A percentile compares a stretch with the other conserved stretches of the same genome.
Evolutionary conservation across 2,329 filamentous ascomycete genomes (phyloP).

Genomic region (Fusarium sp.): DNA sequence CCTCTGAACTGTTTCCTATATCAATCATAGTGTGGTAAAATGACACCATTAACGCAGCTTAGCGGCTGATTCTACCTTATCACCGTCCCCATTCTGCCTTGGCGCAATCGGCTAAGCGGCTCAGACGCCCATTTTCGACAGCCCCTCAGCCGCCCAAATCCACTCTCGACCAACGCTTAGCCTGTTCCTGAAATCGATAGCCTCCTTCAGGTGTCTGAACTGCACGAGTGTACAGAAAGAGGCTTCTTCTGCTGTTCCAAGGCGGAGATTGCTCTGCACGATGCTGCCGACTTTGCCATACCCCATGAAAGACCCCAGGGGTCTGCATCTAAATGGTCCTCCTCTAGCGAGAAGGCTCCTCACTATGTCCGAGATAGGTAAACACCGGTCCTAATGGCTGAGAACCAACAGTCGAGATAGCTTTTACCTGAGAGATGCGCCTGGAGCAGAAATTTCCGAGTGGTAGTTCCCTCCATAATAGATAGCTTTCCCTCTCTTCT

Average conservation of each 20-base stretch:
- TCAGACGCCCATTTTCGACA: slow-evolving; percentile 26
- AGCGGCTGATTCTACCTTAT: slow-evolving; percentile 1
- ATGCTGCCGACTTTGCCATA: slow-evolving; percentile 8
- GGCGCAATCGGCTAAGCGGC: slow-evolving; percentile 30
- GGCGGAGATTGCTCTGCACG: slow-evolving; percentile 38
- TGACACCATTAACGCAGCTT: slow-evolving; percentile 17
- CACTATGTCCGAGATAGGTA: slow-evolving; percentile 39
- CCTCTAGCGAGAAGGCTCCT: slow-evolving; percentile 14
- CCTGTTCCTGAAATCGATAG: slow-evolving; percentile 50
- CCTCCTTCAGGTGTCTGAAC: slow-evolving; percentile 12
- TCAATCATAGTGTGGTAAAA: slow-evolving; percentile 4
- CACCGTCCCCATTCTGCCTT: slow-evolving; percentile 16
- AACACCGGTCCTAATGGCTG: slow-evolving; percentile 38
- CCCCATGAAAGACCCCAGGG: slow-evolving; percentile 11
- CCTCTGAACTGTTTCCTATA: slow-evolving; percentile 14
- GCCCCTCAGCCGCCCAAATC: slow-evolving; percentile 20
- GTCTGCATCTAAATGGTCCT: slow-evolving; percentile 2
- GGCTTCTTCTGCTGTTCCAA: slow-evolving; percentile 11
- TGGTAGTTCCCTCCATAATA: slow-evolving; percentile 11
- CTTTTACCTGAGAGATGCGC: slow-evolving; percentile 15
- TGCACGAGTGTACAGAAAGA: slow-evolving; percentile 16
- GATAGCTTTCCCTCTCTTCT: slow-evolving; percentile 18
- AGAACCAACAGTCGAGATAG: slow-evolving; percentile 14
- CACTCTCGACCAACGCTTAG: slow-evolving; percentile 40
- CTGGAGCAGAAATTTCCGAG: slow-evolving; percentile 10